Conservation (phyloP, 306 rosid species). For the Ziziphus jujuba region DNA sequence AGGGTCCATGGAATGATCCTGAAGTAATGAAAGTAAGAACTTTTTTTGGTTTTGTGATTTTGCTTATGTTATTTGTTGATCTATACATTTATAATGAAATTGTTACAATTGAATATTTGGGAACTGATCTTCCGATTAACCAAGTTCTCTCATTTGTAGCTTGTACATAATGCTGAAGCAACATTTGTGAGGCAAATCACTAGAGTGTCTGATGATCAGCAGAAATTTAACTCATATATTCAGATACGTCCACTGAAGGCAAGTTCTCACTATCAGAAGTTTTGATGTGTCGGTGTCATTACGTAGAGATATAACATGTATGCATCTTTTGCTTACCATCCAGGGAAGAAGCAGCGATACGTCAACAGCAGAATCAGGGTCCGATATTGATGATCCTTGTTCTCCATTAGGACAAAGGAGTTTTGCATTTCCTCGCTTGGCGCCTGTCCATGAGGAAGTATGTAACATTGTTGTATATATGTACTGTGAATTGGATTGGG, state of each 20-base stretch:
- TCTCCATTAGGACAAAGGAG: conserved; percentile 53
- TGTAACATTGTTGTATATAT: conserved; percentile 10
- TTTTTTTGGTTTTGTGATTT: background rate
- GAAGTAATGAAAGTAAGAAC: conserved; percentile 76
- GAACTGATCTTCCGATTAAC: conserved; percentile 34
- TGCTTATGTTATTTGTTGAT: background rate
- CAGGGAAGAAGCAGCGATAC: conserved; percentile 70
- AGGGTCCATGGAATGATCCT: conserved; percentile 95
- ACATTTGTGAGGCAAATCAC: conserved; percentile 68
- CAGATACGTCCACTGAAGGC: conserved; percentile 59
- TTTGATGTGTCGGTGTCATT: conserved; percentile 12
- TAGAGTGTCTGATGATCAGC: conserved; percentile 43
- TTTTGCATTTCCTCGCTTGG: conserved; percentile 50
- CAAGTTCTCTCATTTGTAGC: conserved; percentile 52
- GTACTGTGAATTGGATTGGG: background rate
- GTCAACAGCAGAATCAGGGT: conserved; percentile 70
- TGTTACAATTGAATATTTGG: conserved; percentile 25
- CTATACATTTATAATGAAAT: conserved; percentile 16
- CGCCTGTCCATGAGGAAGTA: conserved; percentile 79
- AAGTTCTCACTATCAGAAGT: conserved; percentile 26
- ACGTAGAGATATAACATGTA: conserved; percentile 9
- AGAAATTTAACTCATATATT: conserved; percentile 43
- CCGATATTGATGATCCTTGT: conserved; percentile 70
- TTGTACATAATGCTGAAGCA: conserved; percentile 61
- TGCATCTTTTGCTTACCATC: conserved; percentile 4